Conservation (phyloP, 768 basidiomycete species). For the Phylloporus arenicola region DNA sequence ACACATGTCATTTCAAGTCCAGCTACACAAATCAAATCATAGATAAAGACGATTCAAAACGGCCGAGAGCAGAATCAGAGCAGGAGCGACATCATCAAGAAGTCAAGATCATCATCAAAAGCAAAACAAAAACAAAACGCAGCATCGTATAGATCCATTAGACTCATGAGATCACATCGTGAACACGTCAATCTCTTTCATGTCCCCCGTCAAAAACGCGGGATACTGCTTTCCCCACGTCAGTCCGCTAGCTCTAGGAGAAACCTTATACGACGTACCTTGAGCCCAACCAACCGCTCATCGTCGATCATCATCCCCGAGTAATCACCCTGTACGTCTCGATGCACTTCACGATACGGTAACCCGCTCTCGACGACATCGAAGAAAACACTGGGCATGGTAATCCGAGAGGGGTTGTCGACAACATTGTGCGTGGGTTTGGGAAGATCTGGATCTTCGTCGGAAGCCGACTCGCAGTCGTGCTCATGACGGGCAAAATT, state of each 20-base stretch:
- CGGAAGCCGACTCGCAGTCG: neutral
- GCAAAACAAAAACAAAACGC: neutral
- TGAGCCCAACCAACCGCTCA: slow-evolving; percentile 36
- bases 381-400: slow-evolving; percentile 19
- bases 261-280: slow-evolving; percentile 26
- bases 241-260: neutral
- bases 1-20: neutral
- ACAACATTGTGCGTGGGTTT: neutral
- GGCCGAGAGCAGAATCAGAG: neutral
- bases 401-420: slow-evolving; percentile 7
- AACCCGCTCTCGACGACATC: slow-evolving; percentile 23
- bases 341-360: slow-evolving; percentile 29
- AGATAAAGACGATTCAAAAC: neutral
- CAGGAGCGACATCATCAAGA: neutral
- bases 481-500: neutral
- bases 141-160: neutral
- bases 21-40: neutral
- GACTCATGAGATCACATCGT: slow-evolving; percentile 21
- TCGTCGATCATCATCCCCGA: slow-evolving; percentile 42
- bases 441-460: neutral
- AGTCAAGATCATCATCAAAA: neutral
- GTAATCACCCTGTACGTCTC: slow-evolving; percentile 25
- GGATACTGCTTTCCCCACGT: slow-evolving; percentile 11
- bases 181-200: slow-evolving; percentile 33
- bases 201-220: slow-evolving; percentile 27